Evolutionary conservation across 306 rosid genomes (phyloP).

Genomic region (Rubus parviflorus): DNA sequence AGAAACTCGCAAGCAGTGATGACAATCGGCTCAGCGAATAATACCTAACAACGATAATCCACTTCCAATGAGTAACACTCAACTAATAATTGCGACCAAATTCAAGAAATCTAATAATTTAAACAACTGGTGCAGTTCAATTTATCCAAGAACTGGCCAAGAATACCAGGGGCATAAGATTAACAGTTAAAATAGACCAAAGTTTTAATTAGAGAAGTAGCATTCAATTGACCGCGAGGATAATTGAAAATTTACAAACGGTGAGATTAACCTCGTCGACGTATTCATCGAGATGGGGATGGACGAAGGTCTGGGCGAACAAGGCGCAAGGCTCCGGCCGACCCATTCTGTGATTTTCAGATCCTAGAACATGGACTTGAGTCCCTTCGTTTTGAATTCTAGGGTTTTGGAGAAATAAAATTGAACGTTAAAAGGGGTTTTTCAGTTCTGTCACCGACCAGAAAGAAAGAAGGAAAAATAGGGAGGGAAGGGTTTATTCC

Average conservation of each 20-base stretch:
- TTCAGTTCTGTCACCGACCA: slow-evolving; percentile 17
- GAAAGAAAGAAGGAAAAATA: background rate
- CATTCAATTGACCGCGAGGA: background rate
- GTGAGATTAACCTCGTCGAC: slow-evolving; percentile 78
- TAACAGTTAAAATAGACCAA: background rate
- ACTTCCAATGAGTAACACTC: slow-evolving; percentile 8
- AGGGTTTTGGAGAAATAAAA: slow-evolving; percentile 38
- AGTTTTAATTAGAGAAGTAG: background rate
- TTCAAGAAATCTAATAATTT: background rate
- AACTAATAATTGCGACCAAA: background rate
- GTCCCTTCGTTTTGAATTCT: slow-evolving; percentile 19
- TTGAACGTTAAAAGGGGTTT: background rate
- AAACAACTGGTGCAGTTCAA: background rate
- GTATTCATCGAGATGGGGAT: slow-evolving; percentile 89
- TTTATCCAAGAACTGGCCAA: too few relatives aligned
- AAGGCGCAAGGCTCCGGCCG: slow-evolving; percentile 92
- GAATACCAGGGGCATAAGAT: background rate
- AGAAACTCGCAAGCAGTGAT: slow-evolving; percentile 94
- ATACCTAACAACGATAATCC: slow-evolving; percentile 47
- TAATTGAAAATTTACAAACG: background rate
- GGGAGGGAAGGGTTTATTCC: background rate
- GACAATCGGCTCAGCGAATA: slow-evolving; percentile 81
- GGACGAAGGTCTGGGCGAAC: slow-evolving; percentile 87
- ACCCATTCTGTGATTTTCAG: slow-evolving; percentile 50
- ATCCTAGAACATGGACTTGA: slow-evolving; percentile 29